Evolutionary conservation across 2,329 filamentous ascomycete species (phyloP).

Genomic region (Rosellinia necatrix): DNA sequence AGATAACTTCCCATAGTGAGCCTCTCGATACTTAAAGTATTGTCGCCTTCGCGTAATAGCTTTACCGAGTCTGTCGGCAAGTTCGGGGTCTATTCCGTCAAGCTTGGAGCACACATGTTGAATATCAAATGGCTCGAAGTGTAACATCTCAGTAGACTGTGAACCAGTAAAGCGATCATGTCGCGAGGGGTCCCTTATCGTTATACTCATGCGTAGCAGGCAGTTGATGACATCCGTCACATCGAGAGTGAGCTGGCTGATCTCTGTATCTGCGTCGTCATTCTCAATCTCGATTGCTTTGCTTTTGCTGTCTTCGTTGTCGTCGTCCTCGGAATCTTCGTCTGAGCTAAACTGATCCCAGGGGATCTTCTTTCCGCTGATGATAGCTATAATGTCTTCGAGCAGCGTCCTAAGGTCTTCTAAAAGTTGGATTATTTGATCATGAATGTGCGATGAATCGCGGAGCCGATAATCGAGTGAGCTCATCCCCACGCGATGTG

Average conservation of each 20-base stretch:
- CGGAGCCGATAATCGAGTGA: constrained; percentile 18
- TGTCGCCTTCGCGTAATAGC: constrained; percentile 16
- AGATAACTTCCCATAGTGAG: constrained; percentile 11
- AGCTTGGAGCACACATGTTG: constrained; percentile 9
- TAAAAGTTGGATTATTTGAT: neutral
- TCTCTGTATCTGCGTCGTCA: neutral
- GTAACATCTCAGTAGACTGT: neutral
- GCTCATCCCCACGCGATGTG: constrained; percentile 6
- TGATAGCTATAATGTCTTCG: neutral
- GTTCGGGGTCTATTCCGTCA: neutral
- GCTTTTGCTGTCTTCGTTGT: no score
- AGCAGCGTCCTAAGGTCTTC: neutral
- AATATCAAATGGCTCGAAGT: constrained; percentile 9
- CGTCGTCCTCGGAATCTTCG: no score
- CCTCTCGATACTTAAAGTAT: constrained; percentile 21
- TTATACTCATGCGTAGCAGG: constrained; percentile 6
- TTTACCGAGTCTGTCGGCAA: constrained; percentile 13
- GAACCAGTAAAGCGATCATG: constrained; percentile 10
- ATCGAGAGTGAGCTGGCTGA: neutral
- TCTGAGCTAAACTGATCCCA: no score
- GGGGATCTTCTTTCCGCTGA: no score
- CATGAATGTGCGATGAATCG: constrained; percentile 14
- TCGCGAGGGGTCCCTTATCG: constrained; percentile 8
- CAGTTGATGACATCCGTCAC: constrained; percentile 6
- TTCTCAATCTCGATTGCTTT: no score